Percentiles rank a stretch among this genome's conserved stretches.
phyloP scores from a whole-genome alignment of 148 eudicot species.

The Diospyros kaki region DNA sequence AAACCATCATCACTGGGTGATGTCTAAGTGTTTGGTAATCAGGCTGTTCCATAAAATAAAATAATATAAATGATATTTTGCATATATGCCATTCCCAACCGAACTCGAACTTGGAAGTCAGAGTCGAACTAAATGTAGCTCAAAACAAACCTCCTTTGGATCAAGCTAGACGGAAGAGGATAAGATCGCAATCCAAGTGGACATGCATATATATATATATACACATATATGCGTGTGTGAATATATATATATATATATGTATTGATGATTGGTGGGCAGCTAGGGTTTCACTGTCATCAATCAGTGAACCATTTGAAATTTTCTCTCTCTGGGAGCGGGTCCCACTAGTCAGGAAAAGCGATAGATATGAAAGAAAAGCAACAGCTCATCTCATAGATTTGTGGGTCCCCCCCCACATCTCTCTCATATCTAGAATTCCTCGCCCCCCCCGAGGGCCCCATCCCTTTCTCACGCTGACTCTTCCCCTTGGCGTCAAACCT shows the following conservation, averaged over 20 bases:
- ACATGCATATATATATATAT: too few relatives aligned
- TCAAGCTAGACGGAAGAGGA: too few relatives aligned
- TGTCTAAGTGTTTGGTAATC: too few relatives aligned
- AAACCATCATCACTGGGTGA: too few relatives aligned
- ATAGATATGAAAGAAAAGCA: conserved; percentile 6
- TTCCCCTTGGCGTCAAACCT: not conserved
- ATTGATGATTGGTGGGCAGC: not conserved
- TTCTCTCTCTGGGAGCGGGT: not conserved
- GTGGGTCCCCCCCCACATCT: conserved; percentile 20
- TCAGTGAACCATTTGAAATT: not conserved
- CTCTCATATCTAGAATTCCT: conserved; percentile 16
- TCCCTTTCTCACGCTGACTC: not conserved
- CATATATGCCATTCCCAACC: too few relatives aligned
- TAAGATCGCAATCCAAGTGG: too few relatives aligned
- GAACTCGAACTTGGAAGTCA: too few relatives aligned
- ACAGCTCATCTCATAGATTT: conserved; percentile 23
- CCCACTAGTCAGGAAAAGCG: conserved; percentile 9
- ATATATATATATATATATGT: not conserved
- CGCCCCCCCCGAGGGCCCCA: not conserved
- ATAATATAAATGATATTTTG: too few relatives aligned
- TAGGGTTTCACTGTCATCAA: not conserved
- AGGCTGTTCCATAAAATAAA: too few relatives aligned
- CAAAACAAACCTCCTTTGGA: too few relatives aligned
- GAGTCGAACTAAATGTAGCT: too few relatives aligned
- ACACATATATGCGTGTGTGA: too few relatives aligned